Evolutionary conservation across 768 basidiomycete genomes (phyloP), one percentile per base, ranked within the genome.

Genomic region (Naganishia vishniacii): DNA sequence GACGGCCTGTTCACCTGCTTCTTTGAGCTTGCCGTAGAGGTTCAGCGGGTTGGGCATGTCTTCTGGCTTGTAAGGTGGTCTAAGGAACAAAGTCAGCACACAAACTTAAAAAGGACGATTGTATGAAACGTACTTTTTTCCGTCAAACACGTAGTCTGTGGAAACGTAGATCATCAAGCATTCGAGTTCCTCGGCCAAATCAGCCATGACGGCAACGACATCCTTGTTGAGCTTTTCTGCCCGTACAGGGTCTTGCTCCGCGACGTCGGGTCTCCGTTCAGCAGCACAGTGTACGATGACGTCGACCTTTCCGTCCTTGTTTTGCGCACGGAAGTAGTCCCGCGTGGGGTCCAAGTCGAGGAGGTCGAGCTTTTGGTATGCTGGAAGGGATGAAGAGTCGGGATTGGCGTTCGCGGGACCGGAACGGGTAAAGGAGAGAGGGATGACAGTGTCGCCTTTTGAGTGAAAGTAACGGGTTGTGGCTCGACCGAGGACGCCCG

Each of bases 121-220:
- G 29, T 13, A 3, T 20, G 15, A 12, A 11, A 53, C 72, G 66
- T 56, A 77, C 74, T 70, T 85, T n/a, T 83, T 86, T 1, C 94
- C 94, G 67, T 93, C 90, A 72, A 98, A 98, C 16, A 99, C 91
- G 78, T 97, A 97, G 77, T 99, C 92, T 87, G 92, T 97, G 6
- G 91, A 94, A 69, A 99, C 91, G 78, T 92, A 93, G 47, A 99
- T 82, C 46, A 99, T 79, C 25, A 80, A 85, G 74, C 85, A 90
- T 34, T 80, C 80, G 29, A 86, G 77, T 2, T 81, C 74, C 69
- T 81, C 83, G 7, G 88, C 81, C 9, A 94, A 81, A 16, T 80
- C 69, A 5, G 91, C 87, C 13, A 99, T 83, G 64, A 83, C 81
- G 28, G 34, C n/a, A 4, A 62, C 61, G 51, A 44, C 49, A n/a